These are phyloP conservation scores for Scedosporium boydii DNA, from an alignment of 2,329 filamentous ascomycete genomes.

Conservation along the genomic window DNA sequence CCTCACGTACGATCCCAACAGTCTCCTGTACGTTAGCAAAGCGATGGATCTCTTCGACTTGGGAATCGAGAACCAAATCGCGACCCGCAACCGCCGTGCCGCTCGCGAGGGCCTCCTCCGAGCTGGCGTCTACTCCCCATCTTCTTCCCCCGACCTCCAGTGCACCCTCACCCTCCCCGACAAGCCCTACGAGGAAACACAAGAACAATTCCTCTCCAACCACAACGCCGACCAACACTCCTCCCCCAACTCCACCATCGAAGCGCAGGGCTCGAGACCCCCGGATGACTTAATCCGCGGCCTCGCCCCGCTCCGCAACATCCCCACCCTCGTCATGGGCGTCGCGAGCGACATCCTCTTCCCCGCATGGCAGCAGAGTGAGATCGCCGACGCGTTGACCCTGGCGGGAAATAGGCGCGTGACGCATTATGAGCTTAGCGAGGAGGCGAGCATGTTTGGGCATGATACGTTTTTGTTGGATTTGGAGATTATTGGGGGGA, in stretches of 20 bases:
- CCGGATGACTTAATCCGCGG: constrained; percentile 75
- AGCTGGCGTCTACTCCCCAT: constrained; percentile 32
- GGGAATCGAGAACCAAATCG: constrained; percentile 58
- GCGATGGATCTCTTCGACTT: constrained; percentile 98
- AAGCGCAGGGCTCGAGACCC: constrained; percentile 35
- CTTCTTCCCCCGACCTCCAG: constrained; percentile 26
- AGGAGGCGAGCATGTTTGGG: constrained; percentile 89
- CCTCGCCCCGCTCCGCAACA: constrained; percentile 60
- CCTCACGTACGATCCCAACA: constrained; percentile 92
- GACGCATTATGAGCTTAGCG: constrained; percentile 80
- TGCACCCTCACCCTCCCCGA: constrained; percentile 80
- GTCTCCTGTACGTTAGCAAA: constrained; percentile 90
- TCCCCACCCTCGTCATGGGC: constrained; percentile 79
- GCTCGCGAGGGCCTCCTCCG: constrained; percentile 50
- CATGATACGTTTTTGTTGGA: constrained; percentile 96
- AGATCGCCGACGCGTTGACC: constrained; percentile 77
- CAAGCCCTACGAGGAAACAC: constrained; percentile 76
- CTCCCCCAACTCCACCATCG: constrained; percentile 8
- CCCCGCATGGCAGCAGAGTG: constrained; percentile 94
- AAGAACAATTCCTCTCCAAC: constrained; percentile 25
- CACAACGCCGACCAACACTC: constrained; percentile 18
- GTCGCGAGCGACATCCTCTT: constrained; percentile 95
- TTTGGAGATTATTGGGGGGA: constrained; percentile 82
- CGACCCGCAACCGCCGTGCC: constrained; percentile 51
- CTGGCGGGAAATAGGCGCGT: constrained; percentile 71